phyloP scores from a whole-genome alignment of 1,284 basidiomycete genomes.

The Cutaneotrichosporon cutaneum region DNA sequence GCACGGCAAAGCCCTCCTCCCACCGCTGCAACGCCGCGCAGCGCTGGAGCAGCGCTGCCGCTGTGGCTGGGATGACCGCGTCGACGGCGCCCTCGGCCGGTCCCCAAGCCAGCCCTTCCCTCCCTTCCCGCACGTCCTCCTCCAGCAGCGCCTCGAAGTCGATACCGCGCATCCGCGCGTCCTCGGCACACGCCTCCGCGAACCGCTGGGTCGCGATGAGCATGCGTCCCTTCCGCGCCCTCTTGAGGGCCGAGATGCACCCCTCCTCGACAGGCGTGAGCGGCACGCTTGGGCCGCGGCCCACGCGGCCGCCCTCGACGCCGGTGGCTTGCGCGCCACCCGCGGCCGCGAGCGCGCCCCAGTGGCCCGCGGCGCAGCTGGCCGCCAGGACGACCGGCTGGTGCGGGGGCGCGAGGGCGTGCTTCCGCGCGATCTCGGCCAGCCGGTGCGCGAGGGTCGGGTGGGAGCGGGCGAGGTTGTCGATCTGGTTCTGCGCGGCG shows the following conservation, averaged over 20 bases:
- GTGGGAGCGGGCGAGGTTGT: background rate
- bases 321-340: background rate
- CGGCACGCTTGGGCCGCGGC: background rate
- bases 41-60: slow-evolving; percentile 6
- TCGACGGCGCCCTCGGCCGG: background rate
- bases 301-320: background rate
- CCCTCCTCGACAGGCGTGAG: background rate
- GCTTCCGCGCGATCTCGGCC: background rate
- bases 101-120: background rate
- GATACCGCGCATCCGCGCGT: slow-evolving; percentile 4
- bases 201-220: background rate
- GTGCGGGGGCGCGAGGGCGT: slow-evolving; percentile 7
- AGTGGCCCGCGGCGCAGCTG: slow-evolving; percentile 17
- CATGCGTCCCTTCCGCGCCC: slow-evolving; percentile 5
- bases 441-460: slow-evolving; percentile 21
- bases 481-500: slow-evolving; percentile 4
- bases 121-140: background rate
- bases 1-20: slow-evolving; percentile 6
- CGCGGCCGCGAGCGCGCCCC: slow-evolving; percentile 16
- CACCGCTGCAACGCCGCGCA: slow-evolving; percentile 5
- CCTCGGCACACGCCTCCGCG: background rate
- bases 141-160: background rate
- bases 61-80: slow-evolving; percentile 7
- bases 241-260: background rate
- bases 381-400: slow-evolving; percentile 13